Evolutionary conservation across 805 yeast species (phyloP).

Genomic region (Metschnikowia reukaufii): DNA sequence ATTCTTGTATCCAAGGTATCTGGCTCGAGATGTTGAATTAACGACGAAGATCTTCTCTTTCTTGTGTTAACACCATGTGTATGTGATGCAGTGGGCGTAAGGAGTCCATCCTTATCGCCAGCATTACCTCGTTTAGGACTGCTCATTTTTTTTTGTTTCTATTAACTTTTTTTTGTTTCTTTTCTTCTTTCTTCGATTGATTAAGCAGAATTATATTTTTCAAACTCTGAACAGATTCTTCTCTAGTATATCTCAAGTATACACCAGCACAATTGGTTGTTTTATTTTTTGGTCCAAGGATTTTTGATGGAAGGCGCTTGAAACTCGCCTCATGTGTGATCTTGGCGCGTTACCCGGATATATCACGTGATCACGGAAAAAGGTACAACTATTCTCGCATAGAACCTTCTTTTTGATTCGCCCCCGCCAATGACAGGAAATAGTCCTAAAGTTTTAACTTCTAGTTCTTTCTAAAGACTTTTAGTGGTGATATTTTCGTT

Average conservation of each 20-base stretch:
- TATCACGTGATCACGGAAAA: slow-evolving; percentile 8
- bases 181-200: background rate
- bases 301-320: slow-evolving; percentile 2
- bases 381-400: background rate
- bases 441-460: too few species aligned
- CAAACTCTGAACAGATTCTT: background rate
- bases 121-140: slow-evolving; percentile 19
- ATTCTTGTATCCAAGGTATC: slow-evolving; percentile 89
- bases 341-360: slow-evolving; percentile 9
- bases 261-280: background rate
- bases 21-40: slow-evolving; percentile 88
- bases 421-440: background rate
- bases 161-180: too few species aligned
- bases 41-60: slow-evolving; percentile 77
- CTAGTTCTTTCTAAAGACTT: too few species aligned
- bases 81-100: slow-evolving; percentile 23
- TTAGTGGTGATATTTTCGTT: too few species aligned
- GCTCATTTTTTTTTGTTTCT: slow-evolving; percentile 7
- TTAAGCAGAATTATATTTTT: background rate
- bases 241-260: background rate
- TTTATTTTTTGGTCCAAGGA: background rate
- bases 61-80: slow-evolving; percentile 25
- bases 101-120: slow-evolving; percentile 20
- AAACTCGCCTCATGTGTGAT: slow-evolving; percentile 12
- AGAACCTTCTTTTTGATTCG: background rate